These are phyloP conservation scores for Quercus gilva DNA, from an alignment of 306 rosid species.

Conservation along the genomic window DNA sequence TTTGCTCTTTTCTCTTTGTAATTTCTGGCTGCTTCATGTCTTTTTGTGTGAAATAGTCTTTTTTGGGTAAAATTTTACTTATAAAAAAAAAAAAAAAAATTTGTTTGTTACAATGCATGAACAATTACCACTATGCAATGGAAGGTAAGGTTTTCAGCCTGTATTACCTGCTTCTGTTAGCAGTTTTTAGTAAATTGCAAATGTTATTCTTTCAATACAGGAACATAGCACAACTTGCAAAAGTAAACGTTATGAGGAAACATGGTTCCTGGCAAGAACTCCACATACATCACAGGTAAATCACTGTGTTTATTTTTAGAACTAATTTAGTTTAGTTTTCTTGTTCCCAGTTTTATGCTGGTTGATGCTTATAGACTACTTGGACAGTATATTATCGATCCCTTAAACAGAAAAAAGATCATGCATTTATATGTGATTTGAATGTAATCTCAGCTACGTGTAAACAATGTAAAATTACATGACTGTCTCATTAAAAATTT, in stretches of 20 bases:
- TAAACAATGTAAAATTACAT: neutral
- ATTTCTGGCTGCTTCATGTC: too few species aligned
- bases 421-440: neutral
- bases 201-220: conserved; percentile 37
- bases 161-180: neutral
- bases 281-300: conserved; percentile 67
- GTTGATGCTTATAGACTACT: neutral
- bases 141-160: neutral
- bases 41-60: too few species aligned
- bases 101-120: neutral
- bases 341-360: neutral
- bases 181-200: conserved; percentile 4
- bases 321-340: conserved; percentile 1
- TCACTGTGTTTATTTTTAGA: neutral
- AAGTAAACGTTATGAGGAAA: conserved; percentile 60
- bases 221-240: conserved; percentile 75
- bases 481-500: neutral
- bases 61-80: too few species aligned
- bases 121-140: neutral
- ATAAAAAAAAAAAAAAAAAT: too few species aligned
- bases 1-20: too few species aligned
- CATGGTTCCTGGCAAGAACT: conserved; percentile 71
- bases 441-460: neutral
- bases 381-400: neutral
- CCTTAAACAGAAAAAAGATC: neutral